A percentile compares a stretch with the other conserved stretches of the same genome.
Evolutionary conservation across 805 yeast genomes (phyloP).

Genomic region (Nakazawaea laoshanensis): DNA sequence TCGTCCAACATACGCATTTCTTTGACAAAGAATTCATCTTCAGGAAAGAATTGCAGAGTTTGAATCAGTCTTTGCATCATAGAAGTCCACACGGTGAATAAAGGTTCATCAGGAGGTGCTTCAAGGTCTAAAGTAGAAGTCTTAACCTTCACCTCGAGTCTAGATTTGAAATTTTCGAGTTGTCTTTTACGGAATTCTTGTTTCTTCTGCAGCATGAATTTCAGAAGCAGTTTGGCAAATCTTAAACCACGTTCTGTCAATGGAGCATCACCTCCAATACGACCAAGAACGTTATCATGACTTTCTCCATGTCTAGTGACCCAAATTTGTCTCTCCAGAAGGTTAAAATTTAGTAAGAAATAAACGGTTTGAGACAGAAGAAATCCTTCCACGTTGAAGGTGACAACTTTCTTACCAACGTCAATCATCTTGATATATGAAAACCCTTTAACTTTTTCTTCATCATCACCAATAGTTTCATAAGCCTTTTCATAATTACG

Average conservation of each 20-base stretch:
- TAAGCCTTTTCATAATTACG: conserved; percentile 82
- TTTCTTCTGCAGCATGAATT: conserved; percentile 66
- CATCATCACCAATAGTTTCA: conserved; percentile 75
- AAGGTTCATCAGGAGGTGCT: conserved; percentile 50
- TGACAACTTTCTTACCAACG: conserved; percentile 90
- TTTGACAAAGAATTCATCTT: conserved; percentile 64
- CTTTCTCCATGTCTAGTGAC: conserved; percentile 94
- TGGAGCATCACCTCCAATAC: conserved; percentile 86
- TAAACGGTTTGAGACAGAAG: conserved; percentile 90
- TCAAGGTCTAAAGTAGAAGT: conserved; percentile 19
- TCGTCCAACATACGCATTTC: conserved; percentile 93
- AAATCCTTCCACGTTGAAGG: conserved; percentile 81
- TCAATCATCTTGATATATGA: conserved; percentile 94
- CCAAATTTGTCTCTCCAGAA: conserved; percentile 87
- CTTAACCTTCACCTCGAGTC: conserved; percentile 30
- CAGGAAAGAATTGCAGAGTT: conserved; percentile 72
- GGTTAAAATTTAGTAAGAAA: conserved; percentile 80
- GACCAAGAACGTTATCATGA: conserved; percentile 73
- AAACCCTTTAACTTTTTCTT: conserved; percentile 49
- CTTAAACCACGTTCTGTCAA: conserved; percentile 72
- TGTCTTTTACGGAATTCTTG: conserved; percentile 58
- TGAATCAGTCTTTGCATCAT: conserved; percentile 75
- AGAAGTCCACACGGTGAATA: conserved; percentile 88
- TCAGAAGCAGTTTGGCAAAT: conserved; percentile 65
- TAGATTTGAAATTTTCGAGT: conserved; percentile 40